Base-by-base conservation (phyloP, 306 rosid species). In the Albizia julibrissin region DNA sequence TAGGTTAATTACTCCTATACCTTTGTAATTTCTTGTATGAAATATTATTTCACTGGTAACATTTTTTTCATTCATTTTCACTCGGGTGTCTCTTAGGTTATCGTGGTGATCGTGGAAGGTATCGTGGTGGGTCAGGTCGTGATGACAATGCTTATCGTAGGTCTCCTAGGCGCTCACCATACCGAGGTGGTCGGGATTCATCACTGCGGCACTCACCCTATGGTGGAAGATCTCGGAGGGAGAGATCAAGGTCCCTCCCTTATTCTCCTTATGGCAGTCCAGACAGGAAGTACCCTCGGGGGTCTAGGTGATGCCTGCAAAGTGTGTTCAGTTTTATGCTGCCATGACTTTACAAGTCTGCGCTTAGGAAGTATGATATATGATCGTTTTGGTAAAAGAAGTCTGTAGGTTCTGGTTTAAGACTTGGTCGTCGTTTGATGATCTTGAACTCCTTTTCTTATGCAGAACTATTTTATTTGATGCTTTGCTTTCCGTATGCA, bases 81-180 rank as follows among this genome's bases (percentile, higher is more conserved):
- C 74, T 56, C 21, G 46, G 27, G 80, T 80, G 46, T 56, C 42
- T 26, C 14, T 54, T 67, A 79, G 99, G 92, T 19, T 6, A 72
- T 75, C 86, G 85, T 8, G 90, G 85, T 12, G 87, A 92, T 67
- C 89, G 90, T 16, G 90, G 90, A 72, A 83, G 92, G n/a, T 84
- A 86, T 69, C 92, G 87, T n/a, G 91, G 98, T 76, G 91, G 97
- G 31, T 85, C 88, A 76, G 91, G 98, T 42, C 98, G 97, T 64
- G 96, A 94, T 33, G 98, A 93, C 83, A 89, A 91, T 86, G 82
- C 86, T 2, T 85, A 89, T 78, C 93, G 92, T 33, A 87, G 96
- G 84, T 95, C 99, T 74, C 99, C 99, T 26, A 89, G 97, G 86
- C 94, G 88, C 74, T 92, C 98, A 5, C 98, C 99, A 13, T 91